phyloP scores from a whole-genome alignment of 2,329 filamentous ascomycete species.

The Thielaviopsis euricoi region DNA sequence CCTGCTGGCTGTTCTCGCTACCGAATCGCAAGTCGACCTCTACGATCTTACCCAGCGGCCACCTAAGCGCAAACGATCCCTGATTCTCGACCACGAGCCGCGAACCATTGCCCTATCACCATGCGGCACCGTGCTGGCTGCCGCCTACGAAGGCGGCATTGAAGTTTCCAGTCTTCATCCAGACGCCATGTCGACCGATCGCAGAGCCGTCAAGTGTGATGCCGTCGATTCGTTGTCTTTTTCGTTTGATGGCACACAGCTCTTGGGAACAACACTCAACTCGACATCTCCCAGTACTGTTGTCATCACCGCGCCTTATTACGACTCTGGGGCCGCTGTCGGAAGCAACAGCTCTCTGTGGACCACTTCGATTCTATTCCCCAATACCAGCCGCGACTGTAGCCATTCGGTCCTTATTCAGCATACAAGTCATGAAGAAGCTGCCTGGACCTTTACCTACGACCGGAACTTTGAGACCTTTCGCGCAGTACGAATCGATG shows the following conservation, averaged over 20 bases:
- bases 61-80: constrained; percentile 54
- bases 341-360: constrained; percentile 59
- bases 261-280: constrained; percentile 57
- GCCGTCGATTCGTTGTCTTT: constrained; percentile 59
- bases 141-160: constrained; percentile 76
- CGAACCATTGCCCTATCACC: constrained; percentile 67
- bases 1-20: constrained; percentile 63
- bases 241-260: constrained; percentile 60
- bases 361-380: constrained; percentile 75
- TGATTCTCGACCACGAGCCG: constrained; percentile 64
- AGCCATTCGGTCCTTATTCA: constrained; percentile 60
- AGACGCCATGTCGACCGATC: constrained; percentile 45
- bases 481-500: constrained; percentile 58
- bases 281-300: constrained; percentile 52
- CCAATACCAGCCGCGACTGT: constrained; percentile 63
- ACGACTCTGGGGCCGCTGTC: constrained; percentile 50
- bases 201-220: constrained; percentile 63
- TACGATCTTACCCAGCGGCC: constrained; percentile 53
- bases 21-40: constrained; percentile 71
- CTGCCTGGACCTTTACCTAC: constrained; percentile 63
- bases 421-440: constrained; percentile 43
- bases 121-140: constrained; percentile 64
- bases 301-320: constrained; percentile 64
- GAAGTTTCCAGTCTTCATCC: constrained; percentile 64
- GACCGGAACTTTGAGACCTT: constrained; percentile 64